A percentile compares a stretch with the other conserved stretches of the same genome.
These are phyloP conservation scores for Ambispora gerdemannii DNA, from an alignment of 192 early-diverging fungal species.

Conservation along the genomic window DNA sequence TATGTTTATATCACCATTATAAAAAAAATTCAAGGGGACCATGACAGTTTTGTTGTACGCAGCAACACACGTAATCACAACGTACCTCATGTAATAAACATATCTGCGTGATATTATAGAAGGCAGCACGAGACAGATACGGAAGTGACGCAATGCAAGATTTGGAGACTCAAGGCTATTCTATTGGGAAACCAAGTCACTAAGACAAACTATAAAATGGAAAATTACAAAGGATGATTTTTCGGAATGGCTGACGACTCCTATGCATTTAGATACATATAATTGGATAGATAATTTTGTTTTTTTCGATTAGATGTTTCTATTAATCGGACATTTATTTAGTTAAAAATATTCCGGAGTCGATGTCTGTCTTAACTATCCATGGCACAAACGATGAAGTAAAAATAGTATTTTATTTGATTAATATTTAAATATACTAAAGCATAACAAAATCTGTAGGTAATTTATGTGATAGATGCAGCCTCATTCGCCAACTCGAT, in stretches of 20 bases:
- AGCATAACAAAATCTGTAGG: no score
- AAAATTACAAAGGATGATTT: neutral
- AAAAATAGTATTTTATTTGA: conserved; percentile 9
- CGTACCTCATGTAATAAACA: neutral
- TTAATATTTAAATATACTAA: neutral
- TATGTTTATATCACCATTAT: neutral
- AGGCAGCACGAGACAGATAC: neutral
- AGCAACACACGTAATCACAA: neutral
- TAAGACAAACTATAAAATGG: neutral
- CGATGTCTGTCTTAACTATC: conserved; percentile 47
- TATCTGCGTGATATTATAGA: neutral
- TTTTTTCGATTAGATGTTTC: neutral
- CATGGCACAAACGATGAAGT: conserved; percentile 53
- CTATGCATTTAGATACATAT: neutral
- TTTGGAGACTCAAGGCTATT: neutral
- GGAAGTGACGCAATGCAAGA: neutral
- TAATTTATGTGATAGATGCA: no score
- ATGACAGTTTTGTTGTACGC: neutral
- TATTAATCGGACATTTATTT: neutral
- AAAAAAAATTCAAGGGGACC: neutral
- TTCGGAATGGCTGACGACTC: neutral
- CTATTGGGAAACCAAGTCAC: neutral
- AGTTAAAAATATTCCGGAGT: conserved; percentile 48
- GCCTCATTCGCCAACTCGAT: no score
- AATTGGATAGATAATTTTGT: neutral